Conservation (phyloP, 2,329 filamentous ascomycete genomes). For the Gremmenia infestans region DNA sequence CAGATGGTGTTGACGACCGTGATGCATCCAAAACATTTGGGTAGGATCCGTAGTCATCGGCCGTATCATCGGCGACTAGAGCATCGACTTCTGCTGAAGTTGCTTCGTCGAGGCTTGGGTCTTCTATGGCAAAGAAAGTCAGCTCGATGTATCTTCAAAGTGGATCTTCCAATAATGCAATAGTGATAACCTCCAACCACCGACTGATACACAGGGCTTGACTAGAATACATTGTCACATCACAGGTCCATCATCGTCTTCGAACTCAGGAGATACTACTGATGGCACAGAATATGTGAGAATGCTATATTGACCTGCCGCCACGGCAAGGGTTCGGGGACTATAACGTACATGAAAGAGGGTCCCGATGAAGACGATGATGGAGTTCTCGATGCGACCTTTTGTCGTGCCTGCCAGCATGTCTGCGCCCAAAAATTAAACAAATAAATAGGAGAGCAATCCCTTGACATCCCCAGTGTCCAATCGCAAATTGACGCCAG, state of each 20-base stretch:
- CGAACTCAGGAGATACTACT: slow-evolving; percentile 34
- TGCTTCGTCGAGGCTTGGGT: slow-evolving; percentile 59
- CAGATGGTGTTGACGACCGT: slow-evolving; percentile 34
- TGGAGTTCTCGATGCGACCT: slow-evolving; percentile 53
- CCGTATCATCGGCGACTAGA: slow-evolving; percentile 53
- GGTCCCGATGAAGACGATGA: slow-evolving; percentile 62
- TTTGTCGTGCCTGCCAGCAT: slow-evolving; percentile 22
- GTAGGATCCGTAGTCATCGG: slow-evolving; percentile 17
- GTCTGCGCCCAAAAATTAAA: slow-evolving; percentile 21
- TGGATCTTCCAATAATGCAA: neutral
- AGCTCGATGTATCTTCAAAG: slow-evolving; percentile 17
- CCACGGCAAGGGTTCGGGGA: slow-evolving; percentile 35
- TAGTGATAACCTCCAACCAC: slow-evolving; percentile 38
- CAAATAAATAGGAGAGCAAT: slow-evolving; percentile 24
- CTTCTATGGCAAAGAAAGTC: slow-evolving; percentile 44
- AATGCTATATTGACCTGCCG: slow-evolving; percentile 48
- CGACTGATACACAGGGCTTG: slow-evolving; percentile 15
- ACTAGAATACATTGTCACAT: slow-evolving; percentile 37
- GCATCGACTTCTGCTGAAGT: slow-evolving; percentile 58
- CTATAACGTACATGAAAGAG: slow-evolving; percentile 61
- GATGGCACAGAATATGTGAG: slow-evolving; percentile 36
- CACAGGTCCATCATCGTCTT: slow-evolving; percentile 61
- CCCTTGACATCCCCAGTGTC: slow-evolving; percentile 26
- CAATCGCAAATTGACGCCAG: slow-evolving; percentile 29
- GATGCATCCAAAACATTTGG: slow-evolving; percentile 21